Evolutionary conservation across 2,329 filamentous ascomycete species (phyloP).

Genomic region (Diaporthe australafricana): DNA sequence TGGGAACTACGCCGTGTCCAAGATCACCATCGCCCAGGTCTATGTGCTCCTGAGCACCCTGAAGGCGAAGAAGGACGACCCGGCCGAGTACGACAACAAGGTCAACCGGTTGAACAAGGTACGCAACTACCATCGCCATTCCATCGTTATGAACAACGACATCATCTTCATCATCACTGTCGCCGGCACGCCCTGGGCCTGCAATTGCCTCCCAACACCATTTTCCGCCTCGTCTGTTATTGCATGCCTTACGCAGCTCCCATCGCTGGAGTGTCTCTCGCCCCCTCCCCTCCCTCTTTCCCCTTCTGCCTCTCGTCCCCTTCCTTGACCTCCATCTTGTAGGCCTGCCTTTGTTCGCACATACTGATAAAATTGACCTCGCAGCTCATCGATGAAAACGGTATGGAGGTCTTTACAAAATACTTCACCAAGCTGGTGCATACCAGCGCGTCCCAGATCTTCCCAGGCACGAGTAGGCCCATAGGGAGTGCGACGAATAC

Average conservation of each 20-base stretch:
- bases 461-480: slow-evolving; percentile 80
- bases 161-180: no score
- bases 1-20: slow-evolving; percentile 78
- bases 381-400: slow-evolving; percentile 96
- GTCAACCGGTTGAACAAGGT: slow-evolving; percentile 93
- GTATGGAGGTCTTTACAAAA: slow-evolving; percentile 98
- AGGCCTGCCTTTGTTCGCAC: no score
- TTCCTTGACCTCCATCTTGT: neutral
- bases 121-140: slow-evolving; percentile 48
- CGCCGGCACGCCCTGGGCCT: slow-evolving; percentile 5
- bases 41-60: slow-evolving; percentile 94
- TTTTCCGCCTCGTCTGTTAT: neutral
- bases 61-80: slow-evolving; percentile 89
- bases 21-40: slow-evolving; percentile 95
- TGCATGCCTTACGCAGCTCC: neutral
- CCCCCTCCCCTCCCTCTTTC: neutral
- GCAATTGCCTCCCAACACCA: slow-evolving; percentile 11
- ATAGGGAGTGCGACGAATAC: slow-evolving; percentile 69
- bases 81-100: slow-evolving; percentile 92
- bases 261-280: neutral
- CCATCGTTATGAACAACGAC: no score
- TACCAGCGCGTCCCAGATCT: slow-evolving; percentile 92
- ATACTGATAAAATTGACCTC: slow-evolving; percentile 2
- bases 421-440: slow-evolving; percentile 94
- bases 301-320: neutral